Percentiles rank a stretch among this genome's conserved stretches.
These are phyloP conservation scores for Vicia faba DNA, from an alignment of 306 rosid genomes.

Conservation along the genomic window DNA sequence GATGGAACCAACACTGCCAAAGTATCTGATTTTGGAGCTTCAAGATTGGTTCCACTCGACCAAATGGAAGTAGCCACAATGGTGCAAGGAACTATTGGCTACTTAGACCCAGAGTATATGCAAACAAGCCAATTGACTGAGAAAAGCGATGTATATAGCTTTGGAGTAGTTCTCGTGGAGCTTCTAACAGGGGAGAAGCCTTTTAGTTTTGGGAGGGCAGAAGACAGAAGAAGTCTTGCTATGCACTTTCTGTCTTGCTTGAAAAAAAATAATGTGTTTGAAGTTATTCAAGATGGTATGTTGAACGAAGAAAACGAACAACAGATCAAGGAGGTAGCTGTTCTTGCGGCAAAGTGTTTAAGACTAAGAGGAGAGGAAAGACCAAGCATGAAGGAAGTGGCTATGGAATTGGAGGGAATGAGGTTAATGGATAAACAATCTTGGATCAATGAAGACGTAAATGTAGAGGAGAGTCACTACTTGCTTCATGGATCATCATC, in stretches of 20 bases:
- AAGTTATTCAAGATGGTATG: slow-evolving; percentile 1
- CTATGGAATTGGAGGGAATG: not conserved
- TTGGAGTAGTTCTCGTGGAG: not conserved
- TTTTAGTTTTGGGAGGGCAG: not conserved
- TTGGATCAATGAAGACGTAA: too few species aligned
- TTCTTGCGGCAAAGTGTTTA: slow-evolving; percentile 7
- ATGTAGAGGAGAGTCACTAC: too few species aligned
- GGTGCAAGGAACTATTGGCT: slow-evolving; percentile 16
- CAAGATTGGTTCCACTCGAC: slow-evolving; percentile 3
- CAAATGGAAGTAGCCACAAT: not conserved
- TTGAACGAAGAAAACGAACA: not conserved
- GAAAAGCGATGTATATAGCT: slow-evolving; percentile 6
- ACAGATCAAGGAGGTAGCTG: slow-evolving; percentile 3
- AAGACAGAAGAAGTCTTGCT: slow-evolving; percentile 4
- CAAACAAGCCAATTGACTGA: slow-evolving; percentile 8
- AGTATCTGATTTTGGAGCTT: slow-evolving; percentile 9
- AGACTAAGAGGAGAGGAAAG: not conserved
- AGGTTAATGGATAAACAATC: too few species aligned
- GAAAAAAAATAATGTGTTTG: not conserved
- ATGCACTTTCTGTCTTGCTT: slow-evolving; percentile 4
- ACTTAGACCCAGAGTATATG: slow-evolving; percentile 10
- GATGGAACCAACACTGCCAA: not conserved
- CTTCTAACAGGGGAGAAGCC: not conserved
- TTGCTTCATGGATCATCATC: too few species aligned
- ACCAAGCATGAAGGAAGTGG: too few species aligned